A percentile compares a stretch with the other conserved stretches of the same genome.
Conservation (phyloP, 768 basidiomycete genomes). For the Boletus insuetus region DNA sequence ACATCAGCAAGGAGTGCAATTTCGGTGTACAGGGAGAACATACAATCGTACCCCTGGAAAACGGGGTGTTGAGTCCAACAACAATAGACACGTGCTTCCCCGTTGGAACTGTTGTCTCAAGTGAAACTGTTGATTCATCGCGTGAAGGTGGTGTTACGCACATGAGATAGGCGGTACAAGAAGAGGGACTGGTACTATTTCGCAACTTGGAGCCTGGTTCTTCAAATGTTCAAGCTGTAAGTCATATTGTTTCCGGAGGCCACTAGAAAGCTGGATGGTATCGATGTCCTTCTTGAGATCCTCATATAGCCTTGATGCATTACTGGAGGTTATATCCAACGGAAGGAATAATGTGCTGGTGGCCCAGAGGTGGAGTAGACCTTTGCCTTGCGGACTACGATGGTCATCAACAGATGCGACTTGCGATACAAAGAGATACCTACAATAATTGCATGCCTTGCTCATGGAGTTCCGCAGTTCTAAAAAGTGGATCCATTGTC, state of each 20-base stretch:
- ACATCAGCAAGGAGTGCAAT: neutral
- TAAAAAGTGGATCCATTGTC: constrained; percentile 1
- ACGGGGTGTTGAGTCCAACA: neutral
- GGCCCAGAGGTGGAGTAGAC: neutral
- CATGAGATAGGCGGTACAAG: neutral
- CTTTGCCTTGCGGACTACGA: neutral
- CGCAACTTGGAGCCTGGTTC: neutral
- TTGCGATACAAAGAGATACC: neutral
- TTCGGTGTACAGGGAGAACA: neutral
- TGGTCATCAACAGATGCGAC: neutral
- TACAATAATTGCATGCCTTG: neutral
- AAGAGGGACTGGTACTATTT: neutral
- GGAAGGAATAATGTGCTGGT: neutral
- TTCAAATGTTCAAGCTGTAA: constrained; percentile 1
- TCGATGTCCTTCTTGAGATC: neutral
- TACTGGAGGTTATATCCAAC: neutral
- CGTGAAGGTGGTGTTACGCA: neutral
- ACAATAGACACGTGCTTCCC: neutral
- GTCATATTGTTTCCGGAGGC: constrained; percentile 3
- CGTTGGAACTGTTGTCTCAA: neutral
- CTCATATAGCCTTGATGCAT: neutral
- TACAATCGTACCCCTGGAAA: constrained; percentile 3
- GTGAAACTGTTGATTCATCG: too few relatives aligned
- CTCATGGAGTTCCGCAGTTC: neutral
- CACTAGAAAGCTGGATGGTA: neutral